Conservation (phyloP, 345 rosid genomes). For the Gynandropsis gynandra region DNA sequence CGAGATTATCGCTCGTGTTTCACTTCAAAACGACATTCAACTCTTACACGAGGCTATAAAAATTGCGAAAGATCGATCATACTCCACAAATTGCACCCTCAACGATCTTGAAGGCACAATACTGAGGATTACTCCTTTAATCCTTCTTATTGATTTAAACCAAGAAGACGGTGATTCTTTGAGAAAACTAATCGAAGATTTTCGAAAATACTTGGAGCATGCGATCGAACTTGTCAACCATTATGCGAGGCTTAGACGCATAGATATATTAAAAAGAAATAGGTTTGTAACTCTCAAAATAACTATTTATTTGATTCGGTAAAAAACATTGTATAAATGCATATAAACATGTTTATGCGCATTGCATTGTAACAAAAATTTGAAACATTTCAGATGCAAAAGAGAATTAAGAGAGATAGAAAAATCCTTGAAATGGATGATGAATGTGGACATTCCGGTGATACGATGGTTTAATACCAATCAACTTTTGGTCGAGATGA, state of each 20-base stretch:
- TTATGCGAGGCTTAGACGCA: conserved; percentile 20
- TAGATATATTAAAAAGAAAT: conserved; percentile 16
- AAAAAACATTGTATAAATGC: no score
- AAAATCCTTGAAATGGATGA: conserved; percentile 26
- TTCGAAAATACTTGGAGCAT: conserved; percentile 10
- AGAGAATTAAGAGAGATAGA: conserved; percentile 22
- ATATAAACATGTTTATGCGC: no score
- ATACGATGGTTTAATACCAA: conserved; percentile 16
- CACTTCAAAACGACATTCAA: conserved; percentile 7
- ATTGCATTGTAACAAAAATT: no score
- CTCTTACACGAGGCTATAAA: conserved; percentile 9
- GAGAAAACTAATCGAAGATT: conserved; percentile 16
- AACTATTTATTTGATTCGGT: no score
- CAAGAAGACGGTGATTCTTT: conserved; percentile 3
- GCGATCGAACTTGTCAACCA: conserved; percentile 2
- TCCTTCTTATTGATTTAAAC: conserved; percentile 7
- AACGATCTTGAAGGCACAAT: conserved; percentile 18
- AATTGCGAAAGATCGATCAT: conserved; percentile 20
- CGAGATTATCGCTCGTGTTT: conserved; percentile 11
- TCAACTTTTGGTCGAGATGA: conserved; percentile 16
- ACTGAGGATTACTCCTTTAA: conserved; percentile 15
- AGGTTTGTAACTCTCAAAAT: no score
- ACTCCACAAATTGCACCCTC: no score
- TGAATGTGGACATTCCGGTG: conserved; percentile 21
- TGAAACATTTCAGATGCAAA: conserved; percentile 13